Base-by-base conservation (phyloP, 306 rosid genomes). In the Parietaria judaica region DNA sequence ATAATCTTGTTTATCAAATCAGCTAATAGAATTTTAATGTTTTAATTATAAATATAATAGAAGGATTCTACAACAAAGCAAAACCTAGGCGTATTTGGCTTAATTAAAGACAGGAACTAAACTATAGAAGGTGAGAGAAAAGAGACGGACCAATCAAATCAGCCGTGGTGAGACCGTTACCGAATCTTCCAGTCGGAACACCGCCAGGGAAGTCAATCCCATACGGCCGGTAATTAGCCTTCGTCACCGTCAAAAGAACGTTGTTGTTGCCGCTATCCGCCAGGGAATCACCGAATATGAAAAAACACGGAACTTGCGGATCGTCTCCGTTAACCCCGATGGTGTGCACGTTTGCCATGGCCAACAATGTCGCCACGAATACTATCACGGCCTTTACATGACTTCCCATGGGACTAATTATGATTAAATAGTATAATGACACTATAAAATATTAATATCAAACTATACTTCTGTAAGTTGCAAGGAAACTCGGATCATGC, bases 191-290 rank as follows among this genome's bases (percentile, higher is more conserved):
- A 0, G 81, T 76, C 8, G 94, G 70, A 46, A 37, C 6, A 11
- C 69, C 66, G 0, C 1, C 9, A 0, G 82, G 60, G 39, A 71
- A 70, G 72, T 83, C 96, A 46, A 83, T 69, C 16, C 90, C 88
- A 17, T 86, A 81, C 0, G 96, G 95, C 1, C 2, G 1, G 67
- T 69, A 83, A 68, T 85, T 69, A 6, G 49, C 43, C 69, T 34
- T 85, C 3, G 75, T 68, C 0, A 0, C 0, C 0, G 94, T 81
- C 0, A 0, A 6, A 54, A 71, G 83, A 2, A 4, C 0, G 61
- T 85, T 88, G 63, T 83, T 88, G 43, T 88, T 88, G 47, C 94
- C 94, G 62, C 2, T 60, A 11, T 85, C 89, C 5, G 68, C 70
- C 0, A 76, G 37, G 11, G 89, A 83, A 46, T 88, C 94, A 0